phyloP scores from a whole-genome alignment of 306 rosid genomes.

The Potentilla sterilis region DNA sequence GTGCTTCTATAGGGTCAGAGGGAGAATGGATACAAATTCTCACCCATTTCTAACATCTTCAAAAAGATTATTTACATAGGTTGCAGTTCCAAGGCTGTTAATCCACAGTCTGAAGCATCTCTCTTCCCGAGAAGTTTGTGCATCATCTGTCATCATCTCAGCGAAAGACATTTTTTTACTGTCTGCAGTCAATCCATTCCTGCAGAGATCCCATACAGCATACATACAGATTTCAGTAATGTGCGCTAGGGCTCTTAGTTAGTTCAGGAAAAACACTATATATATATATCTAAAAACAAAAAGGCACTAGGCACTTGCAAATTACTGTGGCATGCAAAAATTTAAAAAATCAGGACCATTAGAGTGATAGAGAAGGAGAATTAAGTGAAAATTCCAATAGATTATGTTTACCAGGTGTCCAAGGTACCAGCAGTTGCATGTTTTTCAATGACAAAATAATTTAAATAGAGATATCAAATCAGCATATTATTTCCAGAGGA shows the following conservation, averaged over 20 bases:
- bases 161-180: slow-evolving; percentile 69
- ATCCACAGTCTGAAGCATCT: slow-evolving; percentile 98
- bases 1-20: neutral
- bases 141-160: slow-evolving; percentile 99
- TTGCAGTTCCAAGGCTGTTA: slow-evolving; percentile 86
- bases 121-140: slow-evolving; percentile 92
- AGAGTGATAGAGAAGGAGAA: no score
- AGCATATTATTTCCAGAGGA: neutral
- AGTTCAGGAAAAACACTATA: neutral
- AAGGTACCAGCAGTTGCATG: neutral
- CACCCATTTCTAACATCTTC: slow-evolving; percentile 98
- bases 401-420: slow-evolving; percentile 1
- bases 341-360: neutral
- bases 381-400: neutral
- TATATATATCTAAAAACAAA: no score
- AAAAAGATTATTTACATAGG: slow-evolving; percentile 86
- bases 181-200: slow-evolving; percentile 92
- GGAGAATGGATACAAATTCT: slow-evolving; percentile 22
- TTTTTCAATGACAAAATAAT: neutral
- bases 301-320: neutral
- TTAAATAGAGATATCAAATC: neutral
- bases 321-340: neutral
- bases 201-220: slow-evolving; percentile 32
- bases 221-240: neutral
- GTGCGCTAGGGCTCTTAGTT: neutral